Percentiles rank a stretch among this genome's conserved stretches.
Evolutionary conservation across 768 basidiomycete species (phyloP).

Genomic region (Lentinus tigrinus): DNA sequence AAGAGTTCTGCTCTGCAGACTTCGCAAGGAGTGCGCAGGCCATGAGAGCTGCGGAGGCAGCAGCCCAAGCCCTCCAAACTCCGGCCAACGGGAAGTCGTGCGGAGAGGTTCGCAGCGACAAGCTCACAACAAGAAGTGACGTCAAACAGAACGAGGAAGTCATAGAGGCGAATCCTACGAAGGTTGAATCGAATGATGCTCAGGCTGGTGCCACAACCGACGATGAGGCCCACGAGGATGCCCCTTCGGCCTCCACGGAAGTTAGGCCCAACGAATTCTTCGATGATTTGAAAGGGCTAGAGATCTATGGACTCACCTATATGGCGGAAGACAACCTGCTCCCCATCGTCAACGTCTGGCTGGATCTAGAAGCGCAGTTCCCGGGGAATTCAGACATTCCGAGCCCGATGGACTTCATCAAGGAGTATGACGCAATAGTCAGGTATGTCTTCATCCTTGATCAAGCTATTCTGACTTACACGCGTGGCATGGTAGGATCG

Average conservation of each 20-base stretch:
- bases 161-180: no score
- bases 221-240: no score
- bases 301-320: background rate
- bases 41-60: background rate
- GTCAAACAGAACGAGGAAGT: no score
- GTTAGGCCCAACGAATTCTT: background rate
- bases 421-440: background rate
- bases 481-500: no score
- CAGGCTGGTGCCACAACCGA: no score
- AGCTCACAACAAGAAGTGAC: no score
- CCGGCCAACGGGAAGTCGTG: background rate
- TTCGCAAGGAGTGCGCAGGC: background rate
- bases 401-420: background rate
- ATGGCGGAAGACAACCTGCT: background rate
- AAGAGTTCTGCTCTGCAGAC: background rate
- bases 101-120: background rate
- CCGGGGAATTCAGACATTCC: background rate
- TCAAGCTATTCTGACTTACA: no score
- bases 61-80: background rate
- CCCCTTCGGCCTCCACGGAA: background rate
- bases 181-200: no score
- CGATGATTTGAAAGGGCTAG: background rate
- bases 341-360: background rate
- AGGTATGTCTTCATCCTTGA: background rate
- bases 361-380: background rate